Conservation (phyloP, 2,329 filamentous ascomycete species). For the Verticillium nubilum region DNA sequence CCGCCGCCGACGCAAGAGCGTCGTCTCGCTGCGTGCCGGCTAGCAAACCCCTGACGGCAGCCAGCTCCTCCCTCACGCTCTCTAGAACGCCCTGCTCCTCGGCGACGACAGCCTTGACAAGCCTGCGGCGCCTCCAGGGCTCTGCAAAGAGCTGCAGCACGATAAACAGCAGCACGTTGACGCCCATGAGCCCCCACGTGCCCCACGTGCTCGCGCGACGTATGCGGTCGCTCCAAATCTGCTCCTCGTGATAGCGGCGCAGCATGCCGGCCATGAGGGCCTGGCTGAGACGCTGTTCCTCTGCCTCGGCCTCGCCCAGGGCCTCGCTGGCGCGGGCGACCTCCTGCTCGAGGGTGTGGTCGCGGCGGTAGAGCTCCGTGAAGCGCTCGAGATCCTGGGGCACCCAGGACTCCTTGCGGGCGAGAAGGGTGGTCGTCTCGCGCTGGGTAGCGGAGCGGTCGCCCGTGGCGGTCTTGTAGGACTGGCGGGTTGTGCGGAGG, state of each 20-base stretch:
- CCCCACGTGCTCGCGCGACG: conserved; percentile 96
- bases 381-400: conserved; percentile 87
- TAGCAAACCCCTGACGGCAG: conserved; percentile 22
- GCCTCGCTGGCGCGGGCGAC: conserved; percentile 68
- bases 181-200: conserved; percentile 95
- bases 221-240: conserved; percentile 99
- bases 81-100: conserved; percentile 60
- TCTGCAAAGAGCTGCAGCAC: conserved; percentile 85
- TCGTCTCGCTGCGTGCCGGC: conserved; percentile 10
- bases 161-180: conserved; percentile 87
- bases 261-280: conserved; percentile 78
- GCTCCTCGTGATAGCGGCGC: conserved; percentile 94
- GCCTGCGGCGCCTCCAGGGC: conserved; percentile 77
- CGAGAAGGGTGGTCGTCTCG: conserved; percentile 89
- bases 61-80: conserved; percentile 39
- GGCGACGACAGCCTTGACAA: conserved; percentile 79
- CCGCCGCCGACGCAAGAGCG: conserved; percentile 23
- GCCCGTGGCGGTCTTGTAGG: conserved; percentile 78
- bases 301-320: conserved; percentile 69
- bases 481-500: conserved; percentile 66
- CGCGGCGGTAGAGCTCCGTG: conserved; percentile 83
- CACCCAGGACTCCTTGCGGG: conserved; percentile 90
- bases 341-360: conserved; percentile 87
- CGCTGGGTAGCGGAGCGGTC: conserved; percentile 85
- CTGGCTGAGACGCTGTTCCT: conserved; percentile 71